Percentiles rank a stretch among this genome's conserved stretches.
These are phyloP conservation scores for Millerozyma acaciae DNA, from an alignment of 805 yeast species.

Conservation along the genomic window DNA sequence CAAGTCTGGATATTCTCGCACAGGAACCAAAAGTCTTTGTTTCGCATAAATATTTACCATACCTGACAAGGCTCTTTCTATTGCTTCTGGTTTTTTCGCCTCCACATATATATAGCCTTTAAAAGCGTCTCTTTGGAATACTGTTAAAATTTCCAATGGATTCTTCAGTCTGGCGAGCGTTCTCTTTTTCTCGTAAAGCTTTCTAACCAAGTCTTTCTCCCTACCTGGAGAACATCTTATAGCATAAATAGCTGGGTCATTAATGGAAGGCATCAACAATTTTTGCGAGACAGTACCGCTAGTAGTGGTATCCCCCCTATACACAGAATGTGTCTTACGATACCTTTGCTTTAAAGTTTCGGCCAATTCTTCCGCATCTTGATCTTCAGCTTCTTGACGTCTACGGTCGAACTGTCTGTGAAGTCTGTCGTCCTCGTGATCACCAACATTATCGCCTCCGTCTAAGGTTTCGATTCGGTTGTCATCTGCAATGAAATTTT, in stretches of 20 bases:
- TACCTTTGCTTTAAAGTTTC: conserved; percentile 88
- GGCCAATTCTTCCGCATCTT: conserved; percentile 92
- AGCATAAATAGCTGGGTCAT: conserved; percentile 96
- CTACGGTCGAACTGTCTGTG: conserved; percentile 90
- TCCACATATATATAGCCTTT: conserved; percentile 90
- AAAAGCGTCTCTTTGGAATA: conserved; percentile 91
- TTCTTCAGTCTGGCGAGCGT: conserved; percentile 70
- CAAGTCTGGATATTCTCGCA: conserved; percentile 90
- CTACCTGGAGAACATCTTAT: conserved; percentile 89
- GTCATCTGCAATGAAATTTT: conserved; percentile 77
- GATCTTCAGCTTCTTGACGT: conserved; percentile 82
- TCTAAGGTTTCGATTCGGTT: conserved; percentile 55
- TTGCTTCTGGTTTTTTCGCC: conserved; percentile 91
- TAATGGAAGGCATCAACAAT: conserved; percentile 88
- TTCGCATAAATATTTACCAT: conserved; percentile 75
- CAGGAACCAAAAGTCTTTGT: conserved; percentile 85
- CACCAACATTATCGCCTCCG: conserved; percentile 38
- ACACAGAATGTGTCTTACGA: conserved; percentile 79
- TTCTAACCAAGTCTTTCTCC: conserved; percentile 86
- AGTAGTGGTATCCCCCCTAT: conserved; percentile 75
- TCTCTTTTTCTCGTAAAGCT: conserved; percentile 76
- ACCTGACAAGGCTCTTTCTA: conserved; percentile 82
- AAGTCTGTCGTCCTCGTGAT: conserved; percentile 61
- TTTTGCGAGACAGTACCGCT: conserved; percentile 78
- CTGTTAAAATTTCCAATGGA: conserved; percentile 82